Percentiles rank a stretch among this genome's conserved stretches.
Evolutionary conservation across 257 asterid genomes (phyloP).

Genomic region (Penstemon eatonii): DNA sequence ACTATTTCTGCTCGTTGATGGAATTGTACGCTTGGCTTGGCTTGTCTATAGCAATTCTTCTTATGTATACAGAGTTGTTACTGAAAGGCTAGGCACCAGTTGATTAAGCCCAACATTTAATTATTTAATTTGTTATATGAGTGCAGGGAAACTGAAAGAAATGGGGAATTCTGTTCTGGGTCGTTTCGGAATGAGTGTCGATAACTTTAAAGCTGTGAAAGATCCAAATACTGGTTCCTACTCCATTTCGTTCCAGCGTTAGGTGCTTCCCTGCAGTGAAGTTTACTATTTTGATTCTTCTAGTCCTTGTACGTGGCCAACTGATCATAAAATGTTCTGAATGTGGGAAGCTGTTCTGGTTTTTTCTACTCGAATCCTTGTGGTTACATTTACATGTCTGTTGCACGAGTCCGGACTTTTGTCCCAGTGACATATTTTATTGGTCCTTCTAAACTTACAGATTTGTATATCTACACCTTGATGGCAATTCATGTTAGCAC

Average conservation of each 20-base stretch:
- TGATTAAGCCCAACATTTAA: too few species aligned
- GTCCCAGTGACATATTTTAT: not conserved
- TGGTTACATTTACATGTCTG: too few species aligned
- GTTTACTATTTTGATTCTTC: conserved; percentile 3
- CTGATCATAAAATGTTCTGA: not conserved
- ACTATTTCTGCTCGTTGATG: conserved; percentile 10
- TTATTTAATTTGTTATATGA: conserved; percentile 20
- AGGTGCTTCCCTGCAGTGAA: conserved; percentile 28
- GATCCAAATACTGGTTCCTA: conserved; percentile 94
- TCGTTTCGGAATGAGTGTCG: conserved; percentile 88
- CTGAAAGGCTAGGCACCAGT: not conserved
- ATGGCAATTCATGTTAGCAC: not conserved
- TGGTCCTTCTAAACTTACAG: not conserved
- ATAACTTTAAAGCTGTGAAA: conserved; percentile 87
- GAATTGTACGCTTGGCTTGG: conserved; percentile 7
- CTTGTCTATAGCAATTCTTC: conserved; percentile 5
- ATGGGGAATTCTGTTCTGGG: conserved; percentile 90
- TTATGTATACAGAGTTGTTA: not conserved
- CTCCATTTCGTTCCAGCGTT: conserved; percentile 70
- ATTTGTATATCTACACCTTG: not conserved
- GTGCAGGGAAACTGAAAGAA: conserved; percentile 84
- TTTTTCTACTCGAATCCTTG: too few species aligned
- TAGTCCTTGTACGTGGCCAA: not conserved
- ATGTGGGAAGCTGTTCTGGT: too few species aligned
- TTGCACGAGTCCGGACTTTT: too few species aligned